Percentiles rank a stretch among this genome's conserved stretches.
Evolutionary conservation across 2,329 filamentous ascomycete species (phyloP).

Genomic region (Botrytis deweyae): DNA sequence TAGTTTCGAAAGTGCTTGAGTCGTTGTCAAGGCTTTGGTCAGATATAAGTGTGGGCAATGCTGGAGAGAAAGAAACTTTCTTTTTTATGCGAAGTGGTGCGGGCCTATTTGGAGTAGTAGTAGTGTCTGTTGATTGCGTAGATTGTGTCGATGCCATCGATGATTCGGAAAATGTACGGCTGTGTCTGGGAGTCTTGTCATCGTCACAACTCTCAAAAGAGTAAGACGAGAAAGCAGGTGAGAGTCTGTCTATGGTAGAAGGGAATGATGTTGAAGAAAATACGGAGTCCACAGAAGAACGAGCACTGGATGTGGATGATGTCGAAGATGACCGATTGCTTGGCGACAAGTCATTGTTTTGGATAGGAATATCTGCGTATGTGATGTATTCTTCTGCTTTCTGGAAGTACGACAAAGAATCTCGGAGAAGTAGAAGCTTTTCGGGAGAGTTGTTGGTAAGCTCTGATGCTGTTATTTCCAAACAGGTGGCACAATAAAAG

Average conservation of each 20-base stretch:
- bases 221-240: constrained; percentile 24
- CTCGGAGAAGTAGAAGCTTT: constrained; percentile 37
- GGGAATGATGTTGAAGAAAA: constrained; percentile 33
- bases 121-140: not conserved
- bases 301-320: constrained; percentile 31
- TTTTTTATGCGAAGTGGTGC: constrained; percentile 32
- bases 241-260: constrained; percentile 18
- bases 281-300: constrained; percentile 36
- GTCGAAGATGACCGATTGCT: constrained; percentile 20
- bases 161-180: constrained; percentile 16
- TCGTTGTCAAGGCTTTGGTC: not conserved
- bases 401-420: constrained; percentile 33
- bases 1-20: not conserved
- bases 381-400: constrained; percentile 32
- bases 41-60: constrained; percentile 8
- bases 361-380: constrained; percentile 29
- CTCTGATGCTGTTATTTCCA: constrained; percentile 35
- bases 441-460: constrained; percentile 31
- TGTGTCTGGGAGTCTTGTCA: constrained; percentile 16
- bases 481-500: constrained; percentile 37
- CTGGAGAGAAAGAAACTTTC: constrained; percentile 35
- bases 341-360: constrained; percentile 21
- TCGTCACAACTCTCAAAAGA: constrained; percentile 23
- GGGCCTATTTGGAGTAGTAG: constrained; percentile 14
- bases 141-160: constrained; percentile 12